A percentile compares a stretch with the other conserved stretches of the same genome.
These are phyloP conservation scores for Talaromyces sp. DNA, from an alignment of 2,329 filamentous ascomycete species.

Conservation along the genomic window DNA sequence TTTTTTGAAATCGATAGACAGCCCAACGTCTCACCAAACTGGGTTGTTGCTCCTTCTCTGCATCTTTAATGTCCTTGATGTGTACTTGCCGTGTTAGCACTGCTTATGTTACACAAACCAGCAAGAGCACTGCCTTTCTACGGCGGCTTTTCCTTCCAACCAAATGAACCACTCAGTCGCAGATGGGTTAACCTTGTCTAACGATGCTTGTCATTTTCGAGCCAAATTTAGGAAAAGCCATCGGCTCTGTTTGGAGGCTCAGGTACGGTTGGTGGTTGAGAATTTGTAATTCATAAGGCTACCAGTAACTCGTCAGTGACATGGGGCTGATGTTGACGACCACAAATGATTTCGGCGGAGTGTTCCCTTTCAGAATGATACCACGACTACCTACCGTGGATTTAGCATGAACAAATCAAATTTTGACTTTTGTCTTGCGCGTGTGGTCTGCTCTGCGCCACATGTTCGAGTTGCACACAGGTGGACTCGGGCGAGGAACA, in stretches of 20 bases:
- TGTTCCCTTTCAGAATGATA: neutral
- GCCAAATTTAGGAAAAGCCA: neutral
- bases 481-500: constrained; percentile 13
- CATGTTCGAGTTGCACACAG: constrained; percentile 1
- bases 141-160: neutral
- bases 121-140: neutral
- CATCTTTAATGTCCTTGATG: neutral
- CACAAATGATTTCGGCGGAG: neutral
- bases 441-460: neutral
- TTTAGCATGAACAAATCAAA: neutral
- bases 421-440: neutral
- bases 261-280: neutral
- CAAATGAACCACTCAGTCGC: neutral
- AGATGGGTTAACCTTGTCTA: neutral
- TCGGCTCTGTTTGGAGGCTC: neutral
- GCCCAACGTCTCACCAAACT: neutral
- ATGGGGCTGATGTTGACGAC: neutral
- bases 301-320: neutral
- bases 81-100: neutral
- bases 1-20: neutral
- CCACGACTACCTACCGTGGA: neutral
- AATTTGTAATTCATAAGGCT: neutral
- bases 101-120: constrained; percentile 3
- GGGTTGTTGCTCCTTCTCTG: constrained; percentile 6
- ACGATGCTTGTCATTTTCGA: neutral